Evolutionary conservation across 805 yeast genomes (phyloP).

Genomic region (Lipomyces lipofer): DNA sequence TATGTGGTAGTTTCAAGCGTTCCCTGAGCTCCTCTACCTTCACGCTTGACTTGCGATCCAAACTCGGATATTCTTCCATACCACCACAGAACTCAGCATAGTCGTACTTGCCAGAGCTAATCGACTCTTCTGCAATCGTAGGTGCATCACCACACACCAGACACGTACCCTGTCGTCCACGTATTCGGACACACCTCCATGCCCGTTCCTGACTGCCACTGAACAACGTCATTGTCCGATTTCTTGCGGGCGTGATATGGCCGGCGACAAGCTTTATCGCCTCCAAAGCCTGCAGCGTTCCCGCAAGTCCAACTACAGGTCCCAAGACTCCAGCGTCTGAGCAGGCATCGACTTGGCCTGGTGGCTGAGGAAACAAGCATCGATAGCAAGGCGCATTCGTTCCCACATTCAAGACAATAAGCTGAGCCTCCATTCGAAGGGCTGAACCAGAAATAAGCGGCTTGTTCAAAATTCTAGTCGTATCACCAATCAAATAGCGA

Average conservation of each 20-base stretch:
- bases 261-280: slow-evolving; percentile 68
- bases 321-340: slow-evolving; percentile 94
- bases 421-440: slow-evolving; percentile 85
- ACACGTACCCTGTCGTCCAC: slow-evolving; percentile 64
- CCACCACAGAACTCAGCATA: slow-evolving; percentile 78
- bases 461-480: slow-evolving; percentile 50
- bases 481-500: slow-evolving; percentile 83
- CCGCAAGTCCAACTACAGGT: slow-evolving; percentile 92
- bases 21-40: slow-evolving; percentile 44
- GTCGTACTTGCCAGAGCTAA: slow-evolving; percentile 53
- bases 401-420: slow-evolving; percentile 67
- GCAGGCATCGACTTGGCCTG: slow-evolving; percentile 81
- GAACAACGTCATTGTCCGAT: slow-evolving; percentile 63
- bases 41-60: slow-evolving; percentile 50
- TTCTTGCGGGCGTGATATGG: slow-evolving; percentile 52
- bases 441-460: slow-evolving; percentile 93
- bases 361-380: slow-evolving; percentile 89
- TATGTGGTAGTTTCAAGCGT: slow-evolving; percentile 31
- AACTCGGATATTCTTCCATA: slow-evolving; percentile 47
- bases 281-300: slow-evolving; percentile 85
- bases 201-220: slow-evolving; percentile 58
- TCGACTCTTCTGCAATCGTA: slow-evolving; percentile 48
- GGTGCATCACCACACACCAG: slow-evolving; percentile 61
- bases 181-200: slow-evolving; percentile 74
- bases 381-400: slow-evolving; percentile 86